phyloP scores from a whole-genome alignment of 495 filamentous ascomycete species.

The Neurospora africana region DNA sequence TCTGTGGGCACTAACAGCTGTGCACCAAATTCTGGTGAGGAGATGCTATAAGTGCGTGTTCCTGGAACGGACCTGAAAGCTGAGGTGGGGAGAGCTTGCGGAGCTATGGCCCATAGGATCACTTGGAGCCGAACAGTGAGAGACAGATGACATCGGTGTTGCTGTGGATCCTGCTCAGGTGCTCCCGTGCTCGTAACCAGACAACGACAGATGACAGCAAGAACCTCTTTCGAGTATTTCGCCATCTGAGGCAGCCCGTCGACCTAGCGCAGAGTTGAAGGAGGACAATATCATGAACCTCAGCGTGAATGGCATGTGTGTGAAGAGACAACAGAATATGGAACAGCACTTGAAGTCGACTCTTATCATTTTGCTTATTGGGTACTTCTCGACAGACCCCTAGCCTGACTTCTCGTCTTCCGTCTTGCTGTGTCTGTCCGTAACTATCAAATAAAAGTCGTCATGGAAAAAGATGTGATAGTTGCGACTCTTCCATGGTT shows the following conservation, averaged over 20 bases:
- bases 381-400: neutral
- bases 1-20: neutral
- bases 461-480: constrained; percentile 19
- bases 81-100: neutral
- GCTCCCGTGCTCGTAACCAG: neutral
- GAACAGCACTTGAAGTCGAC: neutral
- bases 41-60: neutral
- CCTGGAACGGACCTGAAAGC: neutral
- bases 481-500: constrained; percentile 25
- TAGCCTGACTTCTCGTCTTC: neutral
- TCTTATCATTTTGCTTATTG: neutral
- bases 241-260: neutral
- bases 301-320: neutral
- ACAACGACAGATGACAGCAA: neutral
- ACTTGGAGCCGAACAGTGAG: neutral
- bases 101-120: neutral
- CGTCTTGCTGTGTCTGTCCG: constrained; percentile 1
- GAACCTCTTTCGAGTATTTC: neutral
- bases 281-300: neutral
- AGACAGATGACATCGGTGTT: neutral
- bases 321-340: neutral
- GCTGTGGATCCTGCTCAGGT: neutral
- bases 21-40: neutral
- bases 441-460: constrained; percentile 22
- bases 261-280: neutral